Percentiles rank a stretch among this genome's conserved stretches.
Evolutionary conservation across 306 rosid genomes (phyloP).

Genomic region (Lupinus albus): DNA sequence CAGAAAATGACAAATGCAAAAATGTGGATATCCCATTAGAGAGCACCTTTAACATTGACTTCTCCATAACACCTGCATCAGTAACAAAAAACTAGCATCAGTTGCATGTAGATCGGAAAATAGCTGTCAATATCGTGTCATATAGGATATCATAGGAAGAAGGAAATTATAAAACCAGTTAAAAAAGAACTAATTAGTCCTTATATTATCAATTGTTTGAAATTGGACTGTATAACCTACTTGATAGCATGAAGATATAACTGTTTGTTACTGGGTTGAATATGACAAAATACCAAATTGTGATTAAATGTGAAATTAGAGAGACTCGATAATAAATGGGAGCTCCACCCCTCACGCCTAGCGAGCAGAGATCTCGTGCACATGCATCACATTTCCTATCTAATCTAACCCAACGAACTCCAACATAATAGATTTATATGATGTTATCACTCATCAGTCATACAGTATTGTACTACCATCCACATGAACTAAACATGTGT

Average conservation of each 20-base stretch:
- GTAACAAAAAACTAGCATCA: constrained; percentile 29
- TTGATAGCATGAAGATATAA: constrained; percentile 1
- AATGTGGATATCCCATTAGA: constrained; percentile 66
- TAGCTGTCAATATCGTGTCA: not conserved
- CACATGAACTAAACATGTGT: not conserved
- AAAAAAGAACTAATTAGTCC: not conserved
- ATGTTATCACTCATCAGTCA: not conserved
- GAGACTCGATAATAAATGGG: not conserved
- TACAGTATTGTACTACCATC: not conserved
- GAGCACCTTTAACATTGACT: constrained; percentile 60
- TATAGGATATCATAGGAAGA: not conserved
- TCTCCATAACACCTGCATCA: constrained; percentile 76
- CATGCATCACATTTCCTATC: not conserved
- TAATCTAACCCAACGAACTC: not conserved
- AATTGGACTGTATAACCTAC: not conserved
- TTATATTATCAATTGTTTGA: not conserved
- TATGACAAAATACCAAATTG: constrained; percentile 1
- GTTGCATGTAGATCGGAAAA: constrained; percentile 16
- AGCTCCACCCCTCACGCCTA: not conserved
- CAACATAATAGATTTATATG: not conserved
- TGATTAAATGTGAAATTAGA: not conserved
- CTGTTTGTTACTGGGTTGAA: not conserved
- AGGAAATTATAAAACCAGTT: constrained; percentile 10
- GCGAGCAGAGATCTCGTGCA: not conserved
- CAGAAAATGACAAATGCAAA: constrained; percentile 54